Evolutionary conservation across 805 yeast species (phyloP).

Genomic region (Sporopachydermia quercuum): DNA sequence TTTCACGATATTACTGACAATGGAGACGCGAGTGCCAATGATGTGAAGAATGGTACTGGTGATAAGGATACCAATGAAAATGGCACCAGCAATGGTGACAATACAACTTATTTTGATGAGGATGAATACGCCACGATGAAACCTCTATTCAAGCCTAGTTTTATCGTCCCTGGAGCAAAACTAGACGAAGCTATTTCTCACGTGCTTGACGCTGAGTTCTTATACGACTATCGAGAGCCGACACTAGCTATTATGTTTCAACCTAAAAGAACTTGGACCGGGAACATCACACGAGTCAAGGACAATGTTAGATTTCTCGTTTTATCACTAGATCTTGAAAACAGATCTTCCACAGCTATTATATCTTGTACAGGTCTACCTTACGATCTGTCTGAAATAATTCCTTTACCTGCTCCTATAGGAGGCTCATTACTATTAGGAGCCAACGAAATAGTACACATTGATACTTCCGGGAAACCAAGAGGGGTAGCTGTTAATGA

Average conservation of each 20-base stretch:
- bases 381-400: conserved; percentile 49
- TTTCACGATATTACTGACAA: no score
- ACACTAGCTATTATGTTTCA: conserved; percentile 57
- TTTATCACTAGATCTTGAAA: conserved; percentile 48
- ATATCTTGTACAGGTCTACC: conserved; percentile 53
- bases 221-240: conserved; percentile 67
- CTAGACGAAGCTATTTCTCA: conserved; percentile 43
- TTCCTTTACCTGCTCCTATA: conserved; percentile 50
- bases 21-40: conserved; percentile 1
- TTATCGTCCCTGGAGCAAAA: conserved; percentile 38
- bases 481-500: conserved; percentile 50
- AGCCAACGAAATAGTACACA: conserved; percentile 59
- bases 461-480: conserved; percentile 62
- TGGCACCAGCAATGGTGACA: conserved; percentile 11
- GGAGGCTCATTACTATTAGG: conserved; percentile 63
- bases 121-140: no score
- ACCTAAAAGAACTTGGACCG: conserved; percentile 63
- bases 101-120: conserved; percentile 11
- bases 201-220: conserved; percentile 56
- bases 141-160: conserved; percentile 35
- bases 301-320: conserved; percentile 52
- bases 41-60: conserved; percentile 5
- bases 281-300: conserved; percentile 41
- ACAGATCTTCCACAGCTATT: conserved; percentile 49
- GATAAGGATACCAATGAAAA: conserved; percentile 24